Evolutionary conservation across 2,329 filamentous ascomycete species (phyloP), one percentile per base, ranked within the genome.

Genomic region (Verticillium nubilum): DNA sequence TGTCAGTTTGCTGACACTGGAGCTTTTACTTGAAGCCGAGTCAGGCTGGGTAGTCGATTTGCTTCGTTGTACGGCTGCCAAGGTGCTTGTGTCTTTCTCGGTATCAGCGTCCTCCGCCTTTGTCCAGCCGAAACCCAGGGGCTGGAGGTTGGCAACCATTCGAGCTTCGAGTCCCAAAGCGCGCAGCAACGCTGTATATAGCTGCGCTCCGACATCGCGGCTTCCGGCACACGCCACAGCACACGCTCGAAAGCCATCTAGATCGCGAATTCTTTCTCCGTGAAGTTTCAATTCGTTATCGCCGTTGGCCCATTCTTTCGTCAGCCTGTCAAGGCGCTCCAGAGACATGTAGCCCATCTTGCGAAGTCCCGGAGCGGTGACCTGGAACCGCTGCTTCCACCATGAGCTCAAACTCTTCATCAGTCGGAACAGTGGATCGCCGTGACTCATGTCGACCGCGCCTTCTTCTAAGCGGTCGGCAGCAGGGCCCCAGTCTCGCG

Each of bases 341-440:
- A 92, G 82, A 0, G 89, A 81, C 77, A 94, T 89, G 70, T 98
- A 98, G 0, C 95, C 95, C 69, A 85, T 82, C 75, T 98, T 99
- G n/a, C 93, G 84, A 25, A 98, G 69, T 0, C 91, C 91, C 0
- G 93, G 92, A 0, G 88, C 83, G 0, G 86, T 91, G 52, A 95
- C 80, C 1, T 79, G 83, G 72, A 96, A 99, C 33, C 87, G 82
- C 67, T 92, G 89, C 70, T 88, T 92, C 95, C 95, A 99, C 80
- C 92, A 97, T 1, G 87, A 83, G 10, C 88, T 80, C n/a, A 99
- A 75, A 3, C 86, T 80, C 67, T 89, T 89, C 68, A 98, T 79
- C 4, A 98, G 78, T 25, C 87, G 81, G 58, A 94, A 83, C 5
- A 96, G 74, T 0, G 93, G 92, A 71, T 97, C 93, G 0, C 91